phyloP scores from a whole-genome alignment of 116 monocot genomes.

The Zostera marina region DNA sequence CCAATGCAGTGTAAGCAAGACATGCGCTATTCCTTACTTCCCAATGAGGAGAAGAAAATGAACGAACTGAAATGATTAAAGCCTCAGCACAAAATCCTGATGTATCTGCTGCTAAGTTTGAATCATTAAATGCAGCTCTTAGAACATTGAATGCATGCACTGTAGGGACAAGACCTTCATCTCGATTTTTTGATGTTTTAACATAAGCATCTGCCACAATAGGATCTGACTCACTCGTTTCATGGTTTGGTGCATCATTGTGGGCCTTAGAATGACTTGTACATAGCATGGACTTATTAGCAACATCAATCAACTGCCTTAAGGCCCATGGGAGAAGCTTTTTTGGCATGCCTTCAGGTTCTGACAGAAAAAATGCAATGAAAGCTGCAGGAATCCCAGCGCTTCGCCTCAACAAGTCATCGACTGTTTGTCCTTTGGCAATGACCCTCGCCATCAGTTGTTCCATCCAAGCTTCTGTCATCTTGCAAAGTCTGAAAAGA shows the following conservation, averaged over 20 bases:
- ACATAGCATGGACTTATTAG: slow-evolving; percentile 26
- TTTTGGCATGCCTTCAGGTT: slow-evolving; percentile 94
- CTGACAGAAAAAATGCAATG: slow-evolving; percentile 87
- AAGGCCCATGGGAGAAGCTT: slow-evolving; percentile 75
- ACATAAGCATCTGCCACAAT: slow-evolving; percentile 8
- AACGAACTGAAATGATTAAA: slow-evolving; percentile 56
- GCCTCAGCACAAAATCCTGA: slow-evolving; percentile 94
- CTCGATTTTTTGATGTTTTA: slow-evolving; percentile 46
- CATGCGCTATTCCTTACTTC: slow-evolving; percentile 91
- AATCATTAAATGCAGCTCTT: slow-evolving; percentile 91
- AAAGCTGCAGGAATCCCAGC: slow-evolving; percentile 99
- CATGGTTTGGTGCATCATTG: slow-evolving; percentile 3
- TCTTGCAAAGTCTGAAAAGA: slow-evolving; percentile 67
- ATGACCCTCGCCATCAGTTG: slow-evolving; percentile 73
- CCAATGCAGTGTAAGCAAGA: slow-evolving; percentile 83
- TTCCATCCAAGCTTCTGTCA: slow-evolving; percentile 91
- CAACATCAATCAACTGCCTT: slow-evolving; percentile 58
- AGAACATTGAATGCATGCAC: slow-evolving; percentile 98
- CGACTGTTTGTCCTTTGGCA: slow-evolving; percentile 86
- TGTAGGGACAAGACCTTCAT: slow-evolving; percentile 88
- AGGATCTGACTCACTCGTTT: neutral
- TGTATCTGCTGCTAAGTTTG: slow-evolving; percentile 84
- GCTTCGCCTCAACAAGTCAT: slow-evolving; percentile 95
- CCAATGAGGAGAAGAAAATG: slow-evolving; percentile 96
- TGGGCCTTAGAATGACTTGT: slow-evolving; percentile 4